phyloP scores from a whole-genome alignment of 805 yeast species.

The Metschnikowia chrysomelidarum region DNA sequence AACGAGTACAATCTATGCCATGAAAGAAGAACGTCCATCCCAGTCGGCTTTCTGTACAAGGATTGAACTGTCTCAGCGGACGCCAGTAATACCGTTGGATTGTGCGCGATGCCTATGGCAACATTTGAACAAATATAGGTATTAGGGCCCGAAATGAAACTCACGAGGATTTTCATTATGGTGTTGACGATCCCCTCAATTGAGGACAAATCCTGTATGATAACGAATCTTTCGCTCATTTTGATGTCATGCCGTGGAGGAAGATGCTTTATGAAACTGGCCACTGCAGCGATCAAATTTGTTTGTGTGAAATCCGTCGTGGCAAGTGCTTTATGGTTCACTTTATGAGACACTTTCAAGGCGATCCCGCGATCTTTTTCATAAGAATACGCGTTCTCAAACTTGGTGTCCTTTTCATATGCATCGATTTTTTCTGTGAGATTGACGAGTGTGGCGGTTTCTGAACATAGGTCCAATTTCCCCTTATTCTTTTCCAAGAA shows the following conservation, averaged over 20 bases:
- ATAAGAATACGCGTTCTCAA: constrained; percentile 29
- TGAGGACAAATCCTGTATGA: constrained; percentile 20
- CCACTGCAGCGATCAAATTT: constrained; percentile 51
- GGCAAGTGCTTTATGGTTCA: constrained; percentile 17
- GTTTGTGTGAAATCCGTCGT: constrained; percentile 44
- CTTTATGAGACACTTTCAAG: constrained; percentile 22
- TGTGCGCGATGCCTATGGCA: constrained; percentile 15
- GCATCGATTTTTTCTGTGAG: not conserved
- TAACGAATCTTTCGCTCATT: constrained; percentile 24
- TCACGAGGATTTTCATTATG: constrained; percentile 39
- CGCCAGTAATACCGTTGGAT: constrained; percentile 15
- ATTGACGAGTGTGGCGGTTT: not conserved
- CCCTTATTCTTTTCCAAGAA: not conserved
- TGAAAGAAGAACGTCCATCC: constrained; percentile 23
- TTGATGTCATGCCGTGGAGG: constrained; percentile 37
- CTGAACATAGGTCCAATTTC: not conserved
- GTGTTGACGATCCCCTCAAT: constrained; percentile 28
- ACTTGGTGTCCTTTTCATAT: constrained; percentile 11
- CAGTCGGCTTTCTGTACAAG: constrained; percentile 16
- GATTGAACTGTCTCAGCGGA: constrained; percentile 16
- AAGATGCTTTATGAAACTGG: constrained; percentile 50
- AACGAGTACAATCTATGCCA: constrained; percentile 42
- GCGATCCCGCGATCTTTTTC: constrained; percentile 40
- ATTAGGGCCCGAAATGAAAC: constrained; percentile 34
- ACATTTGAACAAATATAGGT: constrained; percentile 20